Evolutionary conservation across 306 rosid genomes (phyloP).

Genomic region (Astragalus membranaceus): DNA sequence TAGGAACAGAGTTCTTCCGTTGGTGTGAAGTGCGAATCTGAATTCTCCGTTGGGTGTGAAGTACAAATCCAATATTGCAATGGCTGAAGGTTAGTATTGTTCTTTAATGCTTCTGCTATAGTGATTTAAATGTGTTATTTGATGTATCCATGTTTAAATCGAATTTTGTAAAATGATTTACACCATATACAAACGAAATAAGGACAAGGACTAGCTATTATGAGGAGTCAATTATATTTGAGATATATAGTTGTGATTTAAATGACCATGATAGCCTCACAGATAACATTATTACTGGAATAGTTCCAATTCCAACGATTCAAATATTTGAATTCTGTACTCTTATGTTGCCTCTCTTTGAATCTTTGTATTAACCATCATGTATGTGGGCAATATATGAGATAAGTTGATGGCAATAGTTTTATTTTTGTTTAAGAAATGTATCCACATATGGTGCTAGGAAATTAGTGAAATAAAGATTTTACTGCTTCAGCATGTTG

Average conservation of each 20-base stretch:
- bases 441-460: too few relatives aligned
- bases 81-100: too few relatives aligned
- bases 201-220: constrained; percentile 3
- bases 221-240: constrained; percentile 19
- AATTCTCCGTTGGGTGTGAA: too few relatives aligned
- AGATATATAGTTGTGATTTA: constrained; percentile 19
- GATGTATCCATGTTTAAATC: too few relatives aligned
- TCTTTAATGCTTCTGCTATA: too few relatives aligned
- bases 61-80: too few relatives aligned
- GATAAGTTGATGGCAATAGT: background rate
- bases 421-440: too few relatives aligned
- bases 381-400: constrained; percentile 19
- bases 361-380: constrained; percentile 19
- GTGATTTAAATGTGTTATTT: too few relatives aligned
- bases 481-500: background rate
- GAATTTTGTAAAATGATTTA: too few relatives aligned
- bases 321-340: constrained; percentile 30
- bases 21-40: too few relatives aligned
- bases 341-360: constrained; percentile 7
- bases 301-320: constrained; percentile 28
- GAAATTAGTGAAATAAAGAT: background rate
- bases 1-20: too few relatives aligned
- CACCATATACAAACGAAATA: constrained; percentile 11
- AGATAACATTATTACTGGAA: constrained; percentile 35
- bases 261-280: constrained; percentile 22